These are phyloP conservation scores for Saccharomycopsis babjevae DNA, from an alignment of 805 yeast species.

Conservation along the genomic window DNA sequence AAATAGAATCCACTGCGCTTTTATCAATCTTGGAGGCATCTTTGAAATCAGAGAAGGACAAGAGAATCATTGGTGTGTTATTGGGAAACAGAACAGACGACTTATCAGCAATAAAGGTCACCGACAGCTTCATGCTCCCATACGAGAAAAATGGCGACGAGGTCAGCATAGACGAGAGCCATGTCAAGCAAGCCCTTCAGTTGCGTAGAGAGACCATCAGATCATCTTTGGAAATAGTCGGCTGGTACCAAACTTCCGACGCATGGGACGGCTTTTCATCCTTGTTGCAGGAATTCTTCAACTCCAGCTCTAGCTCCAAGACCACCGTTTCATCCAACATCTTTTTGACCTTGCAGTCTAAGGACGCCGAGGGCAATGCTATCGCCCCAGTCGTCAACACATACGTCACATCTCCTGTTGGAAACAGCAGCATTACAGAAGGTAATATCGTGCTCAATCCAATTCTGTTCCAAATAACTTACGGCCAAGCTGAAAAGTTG, in stretches of 20 bases:
- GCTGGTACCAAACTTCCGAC: slow-evolving; percentile 68
- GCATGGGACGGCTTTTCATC: slow-evolving; percentile 63
- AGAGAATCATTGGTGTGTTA: slow-evolving; percentile 71
- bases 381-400: slow-evolving; percentile 49
- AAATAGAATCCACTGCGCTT: slow-evolving; percentile 58
- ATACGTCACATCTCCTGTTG: slow-evolving; percentile 65
- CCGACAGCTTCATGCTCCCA: slow-evolving; percentile 74
- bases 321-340: slow-evolving; percentile 70
- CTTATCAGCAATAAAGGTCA: slow-evolving; percentile 62
- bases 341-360: slow-evolving; percentile 61
- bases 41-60: slow-evolving; percentile 44
- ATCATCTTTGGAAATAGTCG: slow-evolving; percentile 69
- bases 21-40: slow-evolving; percentile 69
- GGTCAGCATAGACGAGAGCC: slow-evolving; percentile 66
- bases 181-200: slow-evolving; percentile 59
- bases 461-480: slow-evolving; percentile 53
- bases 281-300: slow-evolving; percentile 72
- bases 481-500: slow-evolving; percentile 48
- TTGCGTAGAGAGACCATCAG: slow-evolving; percentile 62
- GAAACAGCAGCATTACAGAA: slow-evolving; percentile 1
- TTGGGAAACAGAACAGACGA: slow-evolving; percentile 78
- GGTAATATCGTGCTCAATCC: slow-evolving; percentile 58
- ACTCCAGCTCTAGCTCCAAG: slow-evolving; percentile 44
- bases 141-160: slow-evolving; percentile 68
- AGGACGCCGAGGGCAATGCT: slow-evolving; percentile 35